Evolutionary conservation across 2,329 filamentous ascomycete genomes (phyloP).

Genomic region (Penicillium sp.): DNA sequence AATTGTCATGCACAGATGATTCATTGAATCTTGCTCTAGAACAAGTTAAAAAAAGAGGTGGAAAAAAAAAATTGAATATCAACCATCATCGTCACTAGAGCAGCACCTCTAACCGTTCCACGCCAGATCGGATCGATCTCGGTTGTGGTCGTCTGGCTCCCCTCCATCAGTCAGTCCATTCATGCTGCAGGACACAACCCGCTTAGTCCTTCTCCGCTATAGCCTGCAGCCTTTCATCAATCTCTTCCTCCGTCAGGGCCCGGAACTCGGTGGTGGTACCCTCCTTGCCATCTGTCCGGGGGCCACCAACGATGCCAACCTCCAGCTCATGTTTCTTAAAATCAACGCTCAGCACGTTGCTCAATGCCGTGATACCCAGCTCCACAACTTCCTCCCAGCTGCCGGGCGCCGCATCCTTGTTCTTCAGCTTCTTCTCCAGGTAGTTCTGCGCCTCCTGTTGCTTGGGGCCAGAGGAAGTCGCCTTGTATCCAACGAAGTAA

Average conservation of each 20-base stretch:
- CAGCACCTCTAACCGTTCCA: background rate
- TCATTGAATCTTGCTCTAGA: conserved; percentile 17
- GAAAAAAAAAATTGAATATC: conserved; percentile 1
- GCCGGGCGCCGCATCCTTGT: conserved; percentile 92
- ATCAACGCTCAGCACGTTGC: conserved; percentile 95
- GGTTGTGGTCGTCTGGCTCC: background rate
- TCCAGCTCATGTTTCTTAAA: conserved; percentile 99
- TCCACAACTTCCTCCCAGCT: conserved; percentile 98
- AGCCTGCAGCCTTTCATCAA: conserved; percentile 95
- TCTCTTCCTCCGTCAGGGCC: conserved; percentile 92
- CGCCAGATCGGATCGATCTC: conserved; percentile 22
- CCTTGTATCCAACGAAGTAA: conserved; percentile 98
- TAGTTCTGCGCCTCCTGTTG: conserved; percentile 98
- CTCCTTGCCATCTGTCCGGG: conserved; percentile 78
- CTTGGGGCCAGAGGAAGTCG: conserved; percentile 94
- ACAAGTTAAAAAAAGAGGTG: background rate
- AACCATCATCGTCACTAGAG: conserved; percentile 1
- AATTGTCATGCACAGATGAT: conserved; percentile 28
- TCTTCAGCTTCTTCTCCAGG: conserved; percentile 99
- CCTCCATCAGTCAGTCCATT: conserved; percentile 4
- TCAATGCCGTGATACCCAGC: conserved; percentile 90
- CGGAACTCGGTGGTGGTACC: conserved; percentile 80
- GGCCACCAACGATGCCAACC: conserved; percentile 94
- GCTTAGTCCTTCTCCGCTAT: conserved; percentile 97
- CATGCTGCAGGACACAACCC: conserved; percentile 18